Base-by-base conservation (phyloP, 1,139 yeast genomes). In the Geotrichum fermentans region DNA sequence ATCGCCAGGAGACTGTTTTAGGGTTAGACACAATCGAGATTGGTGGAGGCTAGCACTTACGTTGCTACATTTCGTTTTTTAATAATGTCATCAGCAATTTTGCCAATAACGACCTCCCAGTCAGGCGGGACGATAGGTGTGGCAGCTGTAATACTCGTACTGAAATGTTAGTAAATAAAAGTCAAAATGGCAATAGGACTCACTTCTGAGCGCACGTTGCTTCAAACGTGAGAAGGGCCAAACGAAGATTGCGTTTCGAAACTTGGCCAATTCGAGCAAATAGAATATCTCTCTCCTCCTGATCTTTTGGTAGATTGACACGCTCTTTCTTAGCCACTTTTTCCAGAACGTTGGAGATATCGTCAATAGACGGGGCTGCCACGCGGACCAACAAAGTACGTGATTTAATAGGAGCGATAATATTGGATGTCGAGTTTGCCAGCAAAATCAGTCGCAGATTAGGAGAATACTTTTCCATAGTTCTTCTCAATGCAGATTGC, bases 391-490 rank as follows among this genome's bases (percentile, higher is more conserved):
- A 72, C 53, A 94, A 71, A 13, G 97, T 89, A 71, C 99, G 83
- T 26, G 97, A 89, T 60, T 87, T 84, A 54, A 92, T 92, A 3
- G 99, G 99, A 1, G 90, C 83, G 56, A 92, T 92, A 53, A 92
- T 89, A 57, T 86, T 87, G 26, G 96, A 86, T 28, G 95, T 86
- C 7, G 96, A 80, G 63, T 87, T 92, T 59, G 96, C 87, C 29
- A 92, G 76, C 72, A 92, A 72, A 46, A 94, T 79, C 56, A 92
- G 72, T 55, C 99, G 77, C 58, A 92, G 80, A 62, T 88, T 90
- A 20, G 84, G 77, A 3, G 97, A 87, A 68, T 90, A 92, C 63
- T 92, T 92, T 64, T 92, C 99, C 97, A 92, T 94, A 0, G 99
- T 92, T 66, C 98, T 78, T 71, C 98, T 80, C 58, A 92, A 73